Base-by-base conservation (phyloP, 495 filamentous ascomycete genomes). In the Poronia punctata region DNA sequence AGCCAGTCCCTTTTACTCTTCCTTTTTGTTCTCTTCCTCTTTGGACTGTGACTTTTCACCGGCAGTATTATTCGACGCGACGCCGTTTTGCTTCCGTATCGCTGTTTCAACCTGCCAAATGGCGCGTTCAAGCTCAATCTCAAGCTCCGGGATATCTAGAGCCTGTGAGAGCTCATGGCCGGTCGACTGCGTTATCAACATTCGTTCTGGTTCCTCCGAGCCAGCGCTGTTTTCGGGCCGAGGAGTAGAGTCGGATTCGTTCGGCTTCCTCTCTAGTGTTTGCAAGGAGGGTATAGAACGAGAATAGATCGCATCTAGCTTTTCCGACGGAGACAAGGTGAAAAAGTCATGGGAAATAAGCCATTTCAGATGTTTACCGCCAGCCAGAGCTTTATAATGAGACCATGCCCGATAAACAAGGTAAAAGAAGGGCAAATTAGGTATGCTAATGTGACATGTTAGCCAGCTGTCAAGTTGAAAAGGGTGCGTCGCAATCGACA, bases 371-470 rank as follows among this genome's bases (percentile, higher is more conserved):
- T 97, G 87, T 54, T 79, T 83, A 20, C 88, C 90, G 19, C 92
- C 92, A 15, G 76, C 75, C 26, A 93, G 64, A 24, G 92, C 92
- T 68, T 71, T 62, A 72, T 73, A 80, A 46, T 80, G 76, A 22
- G 75, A 81, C 69, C 75, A 81, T 22, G 77, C 77, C 37, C 92
- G 73, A 62, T 93, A 99, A 2, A 71, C 74, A 12, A 96, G 69
- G 56, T 97, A 99, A 68, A 97, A 96, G 68, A 97, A 97, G 17
- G 92, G 92, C n/a, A 98, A 70, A 57, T 96, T 96, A 6, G 89
- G 89, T 46, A 96, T 68, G 30, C 88, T 95, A 55, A 10, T 12
- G 8, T 15, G 11, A 10, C 6, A 14, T 28, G 18, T 45, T 35
- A 54, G 47, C 33, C 5, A 30, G 5, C 4, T 12, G 5, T 15